Evolutionary conservation across 78 protist species (phyloP).

Genomic region (Protostelium mycophagum): DNA sequence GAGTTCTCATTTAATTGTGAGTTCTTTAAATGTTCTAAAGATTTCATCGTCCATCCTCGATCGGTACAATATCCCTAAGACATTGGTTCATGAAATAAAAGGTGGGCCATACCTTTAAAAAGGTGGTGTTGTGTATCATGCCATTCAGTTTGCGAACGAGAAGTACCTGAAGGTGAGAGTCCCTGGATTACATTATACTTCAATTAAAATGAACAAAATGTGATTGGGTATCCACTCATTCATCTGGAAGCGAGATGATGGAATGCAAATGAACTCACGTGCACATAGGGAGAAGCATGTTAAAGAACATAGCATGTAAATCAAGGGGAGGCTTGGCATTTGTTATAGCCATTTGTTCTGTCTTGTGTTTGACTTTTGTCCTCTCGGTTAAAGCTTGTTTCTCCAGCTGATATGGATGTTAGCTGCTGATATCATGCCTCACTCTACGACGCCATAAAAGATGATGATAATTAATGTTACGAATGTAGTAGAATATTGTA

Average conservation of each 20-base stretch:
- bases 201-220: no score
- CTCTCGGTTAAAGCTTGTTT: background rate
- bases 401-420: background rate
- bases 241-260: background rate
- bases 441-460: no score
- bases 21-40: background rate
- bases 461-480: no score
- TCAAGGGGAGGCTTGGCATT: background rate
- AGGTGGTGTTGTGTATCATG: background rate
- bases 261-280: background rate
- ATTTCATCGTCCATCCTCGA: background rate
- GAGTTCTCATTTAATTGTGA: background rate
- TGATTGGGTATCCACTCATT: no score
- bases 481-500: background rate
- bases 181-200: no score
- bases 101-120: background rate
- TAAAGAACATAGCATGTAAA: background rate
- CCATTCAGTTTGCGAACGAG: background rate
- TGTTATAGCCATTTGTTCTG: background rate
- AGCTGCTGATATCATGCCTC: no score
- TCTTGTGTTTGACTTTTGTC: background rate
- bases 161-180: background rate
- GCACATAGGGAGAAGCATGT: background rate
- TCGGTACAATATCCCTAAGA: background rate
- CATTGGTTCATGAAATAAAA: background rate